phyloP scores from a whole-genome alignment of 1,139 yeast genomes.

The Yamadazyma aaseri region DNA sequence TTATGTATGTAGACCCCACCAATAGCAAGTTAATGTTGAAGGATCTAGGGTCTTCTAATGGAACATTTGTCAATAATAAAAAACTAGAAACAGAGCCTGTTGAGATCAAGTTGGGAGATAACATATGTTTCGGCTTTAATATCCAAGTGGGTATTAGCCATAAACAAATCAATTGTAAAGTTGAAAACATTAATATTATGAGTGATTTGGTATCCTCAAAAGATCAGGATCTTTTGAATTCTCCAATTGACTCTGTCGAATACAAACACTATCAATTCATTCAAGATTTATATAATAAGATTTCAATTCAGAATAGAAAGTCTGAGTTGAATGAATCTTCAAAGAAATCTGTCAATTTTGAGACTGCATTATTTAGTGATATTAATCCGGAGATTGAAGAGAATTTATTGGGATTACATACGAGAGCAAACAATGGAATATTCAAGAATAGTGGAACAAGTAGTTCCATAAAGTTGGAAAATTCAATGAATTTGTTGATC shows the following conservation, averaged over 20 bases:
- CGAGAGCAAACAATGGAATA: constrained; percentile 58
- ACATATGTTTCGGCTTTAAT: constrained; percentile 86
- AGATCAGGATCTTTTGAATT: constrained; percentile 9
- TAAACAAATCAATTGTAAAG: constrained; percentile 77
- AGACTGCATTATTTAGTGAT: constrained; percentile 79
- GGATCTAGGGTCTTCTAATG: constrained; percentile 90
- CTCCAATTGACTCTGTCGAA: constrained; percentile 24
- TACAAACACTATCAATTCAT: constrained; percentile 46
- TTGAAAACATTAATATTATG: constrained; percentile 68
- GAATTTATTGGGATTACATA: constrained; percentile 53
- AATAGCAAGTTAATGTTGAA: constrained; percentile 71
- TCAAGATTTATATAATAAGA: constrained; percentile 31
- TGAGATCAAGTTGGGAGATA: constrained; percentile 72
- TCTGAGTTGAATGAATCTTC: constrained; percentile 4
- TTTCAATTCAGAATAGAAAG: constrained; percentile 7
- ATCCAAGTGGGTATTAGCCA: constrained; percentile 82
- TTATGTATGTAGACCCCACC: constrained; percentile 69
- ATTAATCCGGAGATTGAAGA: constrained; percentile 63
- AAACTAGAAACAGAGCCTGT: constrained; percentile 65
- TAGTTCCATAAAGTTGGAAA: constrained; percentile 51
- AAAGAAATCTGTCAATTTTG: constrained; percentile 41
- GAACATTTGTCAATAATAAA: constrained; percentile 82
- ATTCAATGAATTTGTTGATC: constrained; percentile 29
- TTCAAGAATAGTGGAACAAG: constrained; percentile 62
- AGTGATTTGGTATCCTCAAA: constrained; percentile 30